Conservation (phyloP, 2,329 filamentous ascomycete genomes). For the Ramichloridium luteum region DNA sequence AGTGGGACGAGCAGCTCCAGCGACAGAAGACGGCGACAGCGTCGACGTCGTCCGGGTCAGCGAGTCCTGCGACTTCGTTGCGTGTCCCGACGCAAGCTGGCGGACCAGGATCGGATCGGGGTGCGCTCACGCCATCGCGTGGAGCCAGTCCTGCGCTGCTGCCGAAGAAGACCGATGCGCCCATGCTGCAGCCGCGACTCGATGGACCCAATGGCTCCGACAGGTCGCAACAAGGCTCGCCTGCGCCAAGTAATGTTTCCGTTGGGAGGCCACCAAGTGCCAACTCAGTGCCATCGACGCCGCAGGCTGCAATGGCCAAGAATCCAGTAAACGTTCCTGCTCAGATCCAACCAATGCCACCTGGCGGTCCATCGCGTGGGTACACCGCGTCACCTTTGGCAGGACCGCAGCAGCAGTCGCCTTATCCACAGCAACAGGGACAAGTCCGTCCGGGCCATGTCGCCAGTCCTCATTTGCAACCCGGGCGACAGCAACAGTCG, state of each 20-base stretch:
- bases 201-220: no score
- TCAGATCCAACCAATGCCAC: constrained; percentile 17
- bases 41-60: background rate
- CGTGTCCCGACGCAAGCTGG: background rate
- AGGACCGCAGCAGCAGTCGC: constrained; percentile 27
- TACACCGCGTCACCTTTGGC: constrained; percentile 25
- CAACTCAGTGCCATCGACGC: no score
- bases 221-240: no score
- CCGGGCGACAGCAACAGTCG: no score
- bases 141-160: no score
- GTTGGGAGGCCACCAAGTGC: no score
- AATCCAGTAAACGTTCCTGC: constrained; percentile 11
- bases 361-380: constrained; percentile 11
- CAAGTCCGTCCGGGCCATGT: constrained; percentile 16
- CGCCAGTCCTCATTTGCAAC: constrained; percentile 23
- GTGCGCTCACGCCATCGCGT: no score
- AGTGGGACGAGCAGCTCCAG: constrained; percentile 36
- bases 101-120: no score
- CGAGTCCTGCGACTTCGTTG: background rate
- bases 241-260: no score
- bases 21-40: constrained; percentile 4
- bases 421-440: constrained; percentile 24
- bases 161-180: no score
- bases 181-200: no score
- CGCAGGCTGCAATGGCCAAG: no score